Evolutionary conservation across 2,329 filamentous ascomycete species (phyloP), one percentile per base, ranked within the genome.

Genomic region (Mariannaea sp.): DNA sequence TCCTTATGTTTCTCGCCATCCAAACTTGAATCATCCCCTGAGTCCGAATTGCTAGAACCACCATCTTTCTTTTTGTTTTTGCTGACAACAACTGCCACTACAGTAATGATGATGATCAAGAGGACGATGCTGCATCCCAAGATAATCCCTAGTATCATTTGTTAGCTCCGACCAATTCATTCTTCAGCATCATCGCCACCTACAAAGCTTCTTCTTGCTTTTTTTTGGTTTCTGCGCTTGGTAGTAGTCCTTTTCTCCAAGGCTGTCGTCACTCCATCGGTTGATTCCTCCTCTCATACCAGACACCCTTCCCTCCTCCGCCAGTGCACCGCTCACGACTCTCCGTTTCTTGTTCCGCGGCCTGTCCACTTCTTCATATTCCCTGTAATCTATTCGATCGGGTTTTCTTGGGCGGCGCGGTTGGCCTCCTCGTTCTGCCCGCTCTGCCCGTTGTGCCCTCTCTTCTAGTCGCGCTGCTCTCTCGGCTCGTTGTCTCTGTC

Each of bases 261-360:
- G 69, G 64, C 79, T 75, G 65, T 80, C 66, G 2, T 70, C 68
- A 44, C 70, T 72, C 61, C 70, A 70, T 12, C 65, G 68, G 16
- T 73, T 74, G 3, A 14, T 51, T 3, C 78, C 78, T 5, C 79
- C 79, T 55, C 79, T 70, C 5, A 80, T 47, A 2, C 68, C 70
- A 5, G 71, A 70, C 6, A 71, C 71, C n/a, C 75, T 71, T 0
- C 87, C 87, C 68, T 90, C 87, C 65, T 90, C 88, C 61, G 88
- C 74, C 14, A 87, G 73, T 0, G 85, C 85, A 16, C 87, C 87
- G 57, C 87, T 90, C 16, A 88, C 85, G n/a, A 89, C 77, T 56
- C 88, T 76, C 51, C 78, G 79, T 65, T 84, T 83, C 59, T 78
- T 80, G 35, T 62, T 75, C 33, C 72, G 68, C 9, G 73, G 68